Evolutionary conservation across 1,139 yeast genomes (phyloP).

Genomic region (Pneumocystis canis): DNA sequence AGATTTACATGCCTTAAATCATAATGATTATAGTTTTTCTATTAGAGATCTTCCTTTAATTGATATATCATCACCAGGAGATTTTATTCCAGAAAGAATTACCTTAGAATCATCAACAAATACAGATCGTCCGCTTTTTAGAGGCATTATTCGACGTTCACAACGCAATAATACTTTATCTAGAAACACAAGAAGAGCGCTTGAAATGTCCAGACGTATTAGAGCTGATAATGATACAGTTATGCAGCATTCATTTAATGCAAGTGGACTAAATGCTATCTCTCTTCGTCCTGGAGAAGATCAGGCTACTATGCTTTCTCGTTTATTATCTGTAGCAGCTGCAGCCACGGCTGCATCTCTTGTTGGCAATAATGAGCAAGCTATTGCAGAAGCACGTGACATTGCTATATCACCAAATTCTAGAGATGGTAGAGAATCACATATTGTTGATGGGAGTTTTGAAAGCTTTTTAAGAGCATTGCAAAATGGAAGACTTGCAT

Average conservation of each 20-base stretch:
- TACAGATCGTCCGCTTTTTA: neutral
- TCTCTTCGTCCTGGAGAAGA: constrained; percentile 20
- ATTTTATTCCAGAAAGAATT: neutral
- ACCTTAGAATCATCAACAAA: neutral
- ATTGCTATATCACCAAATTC: constrained; percentile 2
- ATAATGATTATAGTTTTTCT: neutral
- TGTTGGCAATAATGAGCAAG: constrained; percentile 24
- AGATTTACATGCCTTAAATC: neutral
- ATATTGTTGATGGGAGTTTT: constrained; percentile 24
- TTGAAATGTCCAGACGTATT: neutral
- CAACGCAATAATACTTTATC: neutral
- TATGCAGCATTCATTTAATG: neutral
- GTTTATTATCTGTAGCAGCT: constrained; percentile 34
- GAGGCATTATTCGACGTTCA: neutral
- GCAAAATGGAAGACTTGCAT: constrained; percentile 29
- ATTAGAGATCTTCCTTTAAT: neutral
- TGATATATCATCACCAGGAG: neutral
- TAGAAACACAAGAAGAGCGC: constrained; percentile 1
- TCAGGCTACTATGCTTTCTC: constrained; percentile 32
- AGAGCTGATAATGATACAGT: neutral
- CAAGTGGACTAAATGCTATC: neutral
- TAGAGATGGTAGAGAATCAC: constrained; percentile 7
- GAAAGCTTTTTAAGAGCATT: constrained; percentile 29
- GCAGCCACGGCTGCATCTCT: constrained; percentile 33
- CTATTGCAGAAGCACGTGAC: constrained; percentile 8